Percentiles rank a stretch among this genome's conserved stretches.
phyloP scores from a whole-genome alignment of 1,284 basidiomycete genomes.

The Fomitopsis schrenkii region DNA sequence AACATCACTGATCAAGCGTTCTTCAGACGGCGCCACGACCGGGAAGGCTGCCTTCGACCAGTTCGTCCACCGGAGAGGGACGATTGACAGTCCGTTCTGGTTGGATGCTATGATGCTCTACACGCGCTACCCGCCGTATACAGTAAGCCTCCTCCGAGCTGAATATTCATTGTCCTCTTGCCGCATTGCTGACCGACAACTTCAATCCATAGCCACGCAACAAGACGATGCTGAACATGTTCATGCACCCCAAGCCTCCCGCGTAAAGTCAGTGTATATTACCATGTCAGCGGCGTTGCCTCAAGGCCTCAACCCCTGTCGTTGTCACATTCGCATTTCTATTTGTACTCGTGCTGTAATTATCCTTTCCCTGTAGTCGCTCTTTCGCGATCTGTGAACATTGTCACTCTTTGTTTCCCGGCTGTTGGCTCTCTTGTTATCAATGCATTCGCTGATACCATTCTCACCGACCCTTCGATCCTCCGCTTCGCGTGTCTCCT shows the following conservation, averaged over 20 bases:
- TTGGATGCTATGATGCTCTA: constrained; percentile 25
- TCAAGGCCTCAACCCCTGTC: not conserved
- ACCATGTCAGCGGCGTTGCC: not conserved
- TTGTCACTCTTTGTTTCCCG: not conserved
- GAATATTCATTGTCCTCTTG: no score
- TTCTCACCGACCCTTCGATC: not conserved
- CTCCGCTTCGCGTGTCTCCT: no score
- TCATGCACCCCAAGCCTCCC: constrained; percentile 1
- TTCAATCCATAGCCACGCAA: not conserved
- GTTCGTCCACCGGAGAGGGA: constrained; percentile 62
- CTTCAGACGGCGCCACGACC: constrained; percentile 53
- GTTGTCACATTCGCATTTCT: not conserved
- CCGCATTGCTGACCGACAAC: not conserved
- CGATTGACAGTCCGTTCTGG: constrained; percentile 61
- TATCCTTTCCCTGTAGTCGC: not conserved
- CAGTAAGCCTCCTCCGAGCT: constrained; percentile 4
- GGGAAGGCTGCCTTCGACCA: constrained; percentile 62
- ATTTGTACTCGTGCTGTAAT: not conserved
- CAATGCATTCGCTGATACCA: not conserved
- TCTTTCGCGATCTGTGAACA: not conserved
- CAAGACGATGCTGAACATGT: not conserved
- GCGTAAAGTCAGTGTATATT: not conserved
- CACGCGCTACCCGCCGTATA: constrained; percentile 21
- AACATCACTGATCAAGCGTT: not conserved
- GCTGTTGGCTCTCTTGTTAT: not conserved